Conservation (phyloP, 768 basidiomycete species). For the Mycena rebaudengoi region DNA sequence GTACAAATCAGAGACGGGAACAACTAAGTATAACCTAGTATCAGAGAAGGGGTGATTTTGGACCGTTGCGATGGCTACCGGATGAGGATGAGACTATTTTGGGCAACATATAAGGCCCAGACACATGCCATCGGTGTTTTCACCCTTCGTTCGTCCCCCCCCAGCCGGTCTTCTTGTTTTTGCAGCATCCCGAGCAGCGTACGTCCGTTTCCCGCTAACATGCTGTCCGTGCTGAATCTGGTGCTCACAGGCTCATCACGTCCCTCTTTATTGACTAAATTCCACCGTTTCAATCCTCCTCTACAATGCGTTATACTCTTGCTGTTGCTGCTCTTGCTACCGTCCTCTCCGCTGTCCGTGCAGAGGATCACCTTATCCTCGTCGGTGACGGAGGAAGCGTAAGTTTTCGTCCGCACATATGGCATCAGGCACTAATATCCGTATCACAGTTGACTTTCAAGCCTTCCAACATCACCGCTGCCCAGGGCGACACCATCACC, state of each 20-base stretch:
- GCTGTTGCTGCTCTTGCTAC: conserved; percentile 52
- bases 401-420: conserved; percentile 10
- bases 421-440: not conserved
- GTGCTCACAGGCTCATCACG: conserved; percentile 45
- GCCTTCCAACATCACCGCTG: conserved; percentile 50
- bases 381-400: conserved; percentile 53
- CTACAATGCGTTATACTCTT: conserved; percentile 62
- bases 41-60: conserved; percentile 4
- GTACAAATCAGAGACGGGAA: not conserved
- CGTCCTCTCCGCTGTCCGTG: conserved; percentile 45
- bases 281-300: conserved; percentile 33
- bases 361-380: conserved; percentile 44
- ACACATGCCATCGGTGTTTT: not conserved
- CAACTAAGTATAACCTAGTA: not conserved
- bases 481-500: conserved; percentile 54
- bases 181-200: conserved; percentile 57
- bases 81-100: conserved; percentile 8
- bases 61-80: not conserved
- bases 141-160: conserved; percentile 31
- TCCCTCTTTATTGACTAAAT: conserved; percentile 30
- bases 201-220: conserved; percentile 23
- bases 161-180: conserved; percentile 44
- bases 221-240: too few species aligned
- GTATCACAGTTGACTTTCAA: conserved; percentile 44
- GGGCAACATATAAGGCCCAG: not conserved